These are phyloP conservation scores for Seiridium unicorne DNA, from an alignment of 2,329 filamentous ascomycete genomes.

Conservation along the genomic window DNA sequence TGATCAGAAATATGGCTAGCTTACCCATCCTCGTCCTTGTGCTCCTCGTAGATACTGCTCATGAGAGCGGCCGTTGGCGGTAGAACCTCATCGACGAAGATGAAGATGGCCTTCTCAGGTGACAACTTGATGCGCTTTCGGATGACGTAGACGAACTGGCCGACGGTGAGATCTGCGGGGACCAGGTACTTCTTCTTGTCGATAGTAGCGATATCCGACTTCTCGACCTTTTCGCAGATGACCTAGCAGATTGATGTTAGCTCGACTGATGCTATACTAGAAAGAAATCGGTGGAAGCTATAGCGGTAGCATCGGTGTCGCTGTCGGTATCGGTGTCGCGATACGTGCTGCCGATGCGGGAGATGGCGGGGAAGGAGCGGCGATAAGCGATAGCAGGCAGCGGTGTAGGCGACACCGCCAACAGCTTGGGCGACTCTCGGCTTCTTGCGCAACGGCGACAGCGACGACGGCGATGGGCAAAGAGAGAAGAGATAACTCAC, in stretches of 20 bases:
- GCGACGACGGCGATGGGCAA: background rate
- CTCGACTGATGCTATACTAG: background rate
- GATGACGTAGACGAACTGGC: conserved; percentile 99
- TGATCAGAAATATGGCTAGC: conserved; percentile 13
- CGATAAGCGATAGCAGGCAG: conserved; percentile 5
- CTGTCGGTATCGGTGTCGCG: background rate
- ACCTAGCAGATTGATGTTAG: conserved; percentile 56
- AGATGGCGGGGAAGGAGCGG: background rate
- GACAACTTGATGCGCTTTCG: conserved; percentile 99
- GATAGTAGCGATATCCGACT: conserved; percentile 98
- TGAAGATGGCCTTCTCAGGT: conserved; percentile 99
- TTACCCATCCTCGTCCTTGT: conserved; percentile 80
- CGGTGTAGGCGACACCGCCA: background rate
- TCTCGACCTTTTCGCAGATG: conserved; percentile 99
- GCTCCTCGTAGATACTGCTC: conserved; percentile 99
- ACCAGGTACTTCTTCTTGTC: conserved; percentile 99
- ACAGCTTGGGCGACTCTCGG: background rate
- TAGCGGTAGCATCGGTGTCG: no score
- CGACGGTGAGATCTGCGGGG: conserved; percentile 94
- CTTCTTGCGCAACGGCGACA: background rate
- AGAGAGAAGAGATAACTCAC: conserved; percentile 55
- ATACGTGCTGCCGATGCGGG: background rate
- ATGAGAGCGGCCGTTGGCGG: conserved; percentile 96
- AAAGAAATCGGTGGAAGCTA: no score
- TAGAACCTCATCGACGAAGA: conserved; percentile 98